A percentile compares a stretch with the other conserved stretches of the same genome.
These are phyloP conservation scores for Alternaria burnsii DNA, from an alignment of 2,329 filamentous ascomycete species.

Conservation along the genomic window DNA sequence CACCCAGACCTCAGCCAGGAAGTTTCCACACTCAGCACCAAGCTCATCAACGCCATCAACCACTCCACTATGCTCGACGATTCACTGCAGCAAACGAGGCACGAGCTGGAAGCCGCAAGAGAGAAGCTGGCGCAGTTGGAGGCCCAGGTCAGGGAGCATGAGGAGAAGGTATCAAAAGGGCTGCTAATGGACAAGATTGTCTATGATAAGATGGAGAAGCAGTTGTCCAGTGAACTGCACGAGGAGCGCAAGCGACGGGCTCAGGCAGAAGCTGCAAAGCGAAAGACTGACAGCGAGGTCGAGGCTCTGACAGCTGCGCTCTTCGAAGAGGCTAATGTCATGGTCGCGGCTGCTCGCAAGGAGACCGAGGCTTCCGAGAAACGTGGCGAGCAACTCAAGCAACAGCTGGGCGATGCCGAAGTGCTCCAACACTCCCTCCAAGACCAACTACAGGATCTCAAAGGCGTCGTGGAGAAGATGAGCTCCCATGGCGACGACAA, in stretches of 20 bases:
- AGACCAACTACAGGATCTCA: slow-evolving; percentile 90
- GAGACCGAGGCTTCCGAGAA: slow-evolving; percentile 83
- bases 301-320: slow-evolving; percentile 89
- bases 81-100: slow-evolving; percentile 79
- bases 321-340: slow-evolving; percentile 98
- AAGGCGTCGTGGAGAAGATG: slow-evolving; percentile 91
- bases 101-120: slow-evolving; percentile 79
- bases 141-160: slow-evolving; percentile 71
- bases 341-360: slow-evolving; percentile 89
- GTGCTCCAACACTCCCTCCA: slow-evolving; percentile 86
- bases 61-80: slow-evolving; percentile 94
- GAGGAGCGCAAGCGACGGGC: slow-evolving; percentile 53
- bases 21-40: slow-evolving; percentile 89
- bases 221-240: slow-evolving; percentile 52
- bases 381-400: slow-evolving; percentile 85
- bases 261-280: slow-evolving; percentile 71
- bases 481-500: slow-evolving; percentile 75
- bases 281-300: slow-evolving; percentile 88
- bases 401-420: slow-evolving; percentile 88
- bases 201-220: slow-evolving; percentile 65
- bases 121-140: slow-evolving; percentile 75
- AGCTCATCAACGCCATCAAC: slow-evolving; percentile 97
- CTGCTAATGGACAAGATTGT: slow-evolving; percentile 78
- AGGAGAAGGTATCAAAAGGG: slow-evolving; percentile 74
- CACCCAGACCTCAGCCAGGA: slow-evolving; percentile 74